phyloP scores from a whole-genome alignment of 768 basidiomycete genomes.

The Xanthoconium stramineum region DNA sequence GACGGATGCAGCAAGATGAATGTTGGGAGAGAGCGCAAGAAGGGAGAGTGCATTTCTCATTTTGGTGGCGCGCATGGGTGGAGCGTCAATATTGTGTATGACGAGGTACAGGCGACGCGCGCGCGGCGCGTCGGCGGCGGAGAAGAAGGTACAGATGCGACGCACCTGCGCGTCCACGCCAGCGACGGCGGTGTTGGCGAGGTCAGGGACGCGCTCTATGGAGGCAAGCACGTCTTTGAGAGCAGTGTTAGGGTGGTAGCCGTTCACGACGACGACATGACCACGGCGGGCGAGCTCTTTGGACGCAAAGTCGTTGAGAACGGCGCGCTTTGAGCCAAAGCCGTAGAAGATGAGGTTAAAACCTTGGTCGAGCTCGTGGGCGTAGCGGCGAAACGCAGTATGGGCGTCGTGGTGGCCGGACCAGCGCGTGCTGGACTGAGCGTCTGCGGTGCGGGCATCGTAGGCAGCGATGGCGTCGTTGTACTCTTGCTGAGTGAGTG shows the following conservation, averaged over 20 bases:
- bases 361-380: conserved; percentile 71
- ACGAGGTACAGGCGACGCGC: conserved; percentile 64
- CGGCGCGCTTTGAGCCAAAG: conserved; percentile 77
- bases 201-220: conserved; percentile 42
- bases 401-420: conserved; percentile 8
- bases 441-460: conserved; percentile 12
- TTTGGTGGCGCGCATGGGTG: conserved; percentile 61
- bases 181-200: conserved; percentile 8
- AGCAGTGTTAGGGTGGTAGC: conserved; percentile 64
- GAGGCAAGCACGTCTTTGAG: conserved; percentile 66
- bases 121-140: conserved; percentile 31
- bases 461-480: conserved; percentile 29
- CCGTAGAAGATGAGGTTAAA: conserved; percentile 91
- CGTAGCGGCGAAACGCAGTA: conserved; percentile 55
- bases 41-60: conserved; percentile 65
- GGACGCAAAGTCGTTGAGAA: conserved; percentile 74
- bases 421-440: conserved; percentile 20
- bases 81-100: conserved; percentile 86
- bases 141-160: conserved; percentile 64
- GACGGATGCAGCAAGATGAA: conserved; percentile 81
- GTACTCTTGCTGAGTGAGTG: conserved; percentile 67
- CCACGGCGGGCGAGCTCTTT: conserved; percentile 55
- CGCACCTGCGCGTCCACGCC: conserved; percentile 60
- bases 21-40: conserved; percentile 67
- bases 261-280: conserved; percentile 76